Evolutionary conservation across 108 stramenopile genomes (phyloP).

Genomic region (Schizochytrium sp.): DNA sequence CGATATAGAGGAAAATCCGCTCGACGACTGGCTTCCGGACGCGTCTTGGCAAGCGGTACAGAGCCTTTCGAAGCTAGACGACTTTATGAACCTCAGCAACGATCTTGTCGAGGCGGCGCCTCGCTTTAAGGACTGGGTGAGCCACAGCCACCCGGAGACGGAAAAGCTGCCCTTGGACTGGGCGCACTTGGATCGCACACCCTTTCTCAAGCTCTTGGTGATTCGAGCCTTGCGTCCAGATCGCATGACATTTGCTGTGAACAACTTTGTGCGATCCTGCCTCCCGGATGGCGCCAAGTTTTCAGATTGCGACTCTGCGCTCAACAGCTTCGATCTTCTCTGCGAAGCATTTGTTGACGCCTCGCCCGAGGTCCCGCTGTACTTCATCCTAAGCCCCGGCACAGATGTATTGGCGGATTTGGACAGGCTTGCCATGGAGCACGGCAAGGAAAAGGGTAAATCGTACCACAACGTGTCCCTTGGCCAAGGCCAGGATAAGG

Average conservation of each 20-base stretch:
- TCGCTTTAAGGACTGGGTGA: constrained; percentile 81
- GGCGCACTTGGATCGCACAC: constrained; percentile 67
- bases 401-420: constrained; percentile 79
- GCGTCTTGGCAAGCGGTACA: constrained; percentile 60
- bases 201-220: constrained; percentile 82
- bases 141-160: constrained; percentile 65
- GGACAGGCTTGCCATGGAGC: constrained; percentile 65
- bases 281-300: constrained; percentile 66
- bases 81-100: constrained; percentile 63
- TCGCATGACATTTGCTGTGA: constrained; percentile 64
- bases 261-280: constrained; percentile 59
- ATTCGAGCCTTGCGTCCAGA: constrained; percentile 76
- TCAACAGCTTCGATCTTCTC: constrained; percentile 67
- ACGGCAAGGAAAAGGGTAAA: constrained; percentile 67
- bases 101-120: constrained; percentile 78
- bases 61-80: constrained; percentile 66
- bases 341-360: constrained; percentile 62
- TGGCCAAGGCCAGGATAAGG: constrained; percentile 81
- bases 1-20: constrained; percentile 56
- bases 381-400: constrained; percentile 79
- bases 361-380: constrained; percentile 72
- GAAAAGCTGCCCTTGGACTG: constrained; percentile 84
- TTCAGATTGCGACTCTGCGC: constrained; percentile 72
- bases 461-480: constrained; percentile 83
- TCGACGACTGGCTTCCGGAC: constrained; percentile 62